These are phyloP conservation scores for Apiospora pterosperma DNA, from an alignment of 2,329 filamentous ascomycete genomes.

Conservation along the genomic window DNA sequence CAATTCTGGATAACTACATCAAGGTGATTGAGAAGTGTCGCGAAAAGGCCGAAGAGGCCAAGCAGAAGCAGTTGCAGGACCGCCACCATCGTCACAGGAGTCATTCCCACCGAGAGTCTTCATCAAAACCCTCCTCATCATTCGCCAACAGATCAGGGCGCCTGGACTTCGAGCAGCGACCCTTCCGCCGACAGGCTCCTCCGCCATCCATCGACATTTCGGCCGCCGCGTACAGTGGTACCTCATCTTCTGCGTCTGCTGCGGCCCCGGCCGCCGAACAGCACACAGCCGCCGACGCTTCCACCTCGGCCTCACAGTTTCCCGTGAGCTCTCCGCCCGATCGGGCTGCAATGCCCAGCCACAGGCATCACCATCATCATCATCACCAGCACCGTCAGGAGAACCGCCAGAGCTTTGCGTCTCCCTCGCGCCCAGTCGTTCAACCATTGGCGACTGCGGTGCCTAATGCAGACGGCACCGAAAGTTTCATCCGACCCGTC, in stretches of 20 bases:
- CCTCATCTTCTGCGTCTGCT: conserved; percentile 35
- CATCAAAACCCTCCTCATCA: conserved; percentile 44
- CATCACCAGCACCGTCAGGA: conserved; percentile 45
- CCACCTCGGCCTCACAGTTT: conserved; percentile 58
- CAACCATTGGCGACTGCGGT: conserved; percentile 67
- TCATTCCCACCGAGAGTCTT: conserved; percentile 44
- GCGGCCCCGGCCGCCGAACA: conserved; percentile 39
- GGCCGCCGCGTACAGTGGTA: conserved; percentile 38
- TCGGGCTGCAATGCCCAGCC: conserved; percentile 57
- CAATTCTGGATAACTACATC: conserved; percentile 97
- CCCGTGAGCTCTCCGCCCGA: conserved; percentile 66
- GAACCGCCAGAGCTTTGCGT: conserved; percentile 44
- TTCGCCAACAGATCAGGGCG: conserved; percentile 52
- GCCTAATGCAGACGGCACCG: conserved; percentile 64
- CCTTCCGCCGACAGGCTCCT: conserved; percentile 73
- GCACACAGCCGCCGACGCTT: conserved; percentile 42
- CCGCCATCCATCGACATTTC: conserved; percentile 82
- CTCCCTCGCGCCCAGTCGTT: conserved; percentile 48
- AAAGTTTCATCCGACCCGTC: conserved; percentile 76
- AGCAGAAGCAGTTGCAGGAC: conserved; percentile 62
- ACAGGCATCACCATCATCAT: conserved; percentile 46
- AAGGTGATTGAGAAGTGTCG: conserved; percentile 91
- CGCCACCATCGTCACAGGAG: conserved; percentile 48
- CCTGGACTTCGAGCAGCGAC: conserved; percentile 56
- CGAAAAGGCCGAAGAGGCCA: conserved; percentile 80